Conservation (phyloP, 805 yeast genomes). For the Wickerhamiella lipophila region DNA sequence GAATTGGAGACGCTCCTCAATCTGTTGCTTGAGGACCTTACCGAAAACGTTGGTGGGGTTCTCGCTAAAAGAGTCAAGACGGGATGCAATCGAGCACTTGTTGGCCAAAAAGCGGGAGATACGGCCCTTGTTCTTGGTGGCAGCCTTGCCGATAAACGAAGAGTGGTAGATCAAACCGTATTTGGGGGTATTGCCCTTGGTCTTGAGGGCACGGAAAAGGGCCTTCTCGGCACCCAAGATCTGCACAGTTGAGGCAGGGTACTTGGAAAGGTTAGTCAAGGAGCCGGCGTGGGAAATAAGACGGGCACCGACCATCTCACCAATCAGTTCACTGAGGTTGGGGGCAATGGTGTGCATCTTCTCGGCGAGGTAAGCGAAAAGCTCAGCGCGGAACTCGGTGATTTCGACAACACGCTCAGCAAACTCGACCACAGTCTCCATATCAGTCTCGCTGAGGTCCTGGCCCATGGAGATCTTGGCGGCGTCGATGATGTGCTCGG, state of each 20-base stretch:
- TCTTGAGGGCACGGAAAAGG: constrained; percentile 86
- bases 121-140: constrained; percentile 96
- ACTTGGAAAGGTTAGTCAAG: constrained; percentile 87
- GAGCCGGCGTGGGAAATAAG: constrained; percentile 98
- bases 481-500: constrained; percentile 83
- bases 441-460: constrained; percentile 88
- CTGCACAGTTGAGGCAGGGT: constrained; percentile 98
- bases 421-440: constrained; percentile 79
- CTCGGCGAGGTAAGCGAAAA: constrained; percentile 77
- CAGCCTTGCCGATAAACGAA: constrained; percentile 84
- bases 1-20: constrained; percentile 91
- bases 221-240: constrained; percentile 97
- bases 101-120: constrained; percentile 96
- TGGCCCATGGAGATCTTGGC: constrained; percentile 99
- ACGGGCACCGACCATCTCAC: constrained; percentile 98
- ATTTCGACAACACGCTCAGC: constrained; percentile 89
- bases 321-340: constrained; percentile 88
- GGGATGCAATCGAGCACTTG: constrained; percentile 97
- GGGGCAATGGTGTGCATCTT: constrained; percentile 99
- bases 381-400: constrained; percentile 75
- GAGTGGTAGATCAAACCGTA: constrained; percentile 93
- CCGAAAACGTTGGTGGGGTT: constrained; percentile 87
- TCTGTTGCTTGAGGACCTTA: constrained; percentile 83
- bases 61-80: constrained; percentile 95
- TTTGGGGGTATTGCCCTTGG: constrained; percentile 93